Conservation (phyloP, 2,329 filamentous ascomycete genomes). For the Aspergillus candidus region DNA sequence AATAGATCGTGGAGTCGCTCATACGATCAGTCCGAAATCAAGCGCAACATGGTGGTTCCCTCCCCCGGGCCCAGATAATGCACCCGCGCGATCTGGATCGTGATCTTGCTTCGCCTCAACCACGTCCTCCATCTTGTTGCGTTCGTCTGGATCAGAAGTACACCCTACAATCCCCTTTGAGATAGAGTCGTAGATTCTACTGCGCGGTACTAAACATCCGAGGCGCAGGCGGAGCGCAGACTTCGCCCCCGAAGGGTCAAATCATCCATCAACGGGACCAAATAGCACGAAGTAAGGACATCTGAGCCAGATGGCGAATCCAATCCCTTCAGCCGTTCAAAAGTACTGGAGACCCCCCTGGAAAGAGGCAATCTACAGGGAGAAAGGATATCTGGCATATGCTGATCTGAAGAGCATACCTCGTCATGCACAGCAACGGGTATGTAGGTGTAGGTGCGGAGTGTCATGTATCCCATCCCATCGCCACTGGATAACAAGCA, state of each 20-base stretch:
- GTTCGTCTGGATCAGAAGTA: too few species aligned
- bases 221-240: conserved; percentile 12
- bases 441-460: not conserved
- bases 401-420: too few species aligned
- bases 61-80: too few species aligned
- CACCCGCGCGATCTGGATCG: too few species aligned
- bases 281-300: conserved; percentile 32
- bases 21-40: not conserved
- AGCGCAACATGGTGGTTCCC: not conserved
- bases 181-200: not conserved
- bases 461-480: not conserved
- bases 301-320: conserved; percentile 1
- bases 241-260: conserved; percentile 9
- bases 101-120: too few species aligned
- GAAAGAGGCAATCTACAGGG: conserved; percentile 15
- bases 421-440: too few species aligned
- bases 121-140: too few species aligned
- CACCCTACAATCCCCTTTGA: too few species aligned
- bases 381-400: not conserved
- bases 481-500: not conserved
- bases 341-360: conserved; percentile 15
- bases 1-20: not conserved
- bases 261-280: conserved; percentile 16
- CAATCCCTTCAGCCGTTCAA: conserved; percentile 1
- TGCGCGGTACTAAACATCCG: conserved; percentile 16